Evolutionary conservation across 768 basidiomycete genomes (phyloP).

Genomic region (Suillus lakei): DNA sequence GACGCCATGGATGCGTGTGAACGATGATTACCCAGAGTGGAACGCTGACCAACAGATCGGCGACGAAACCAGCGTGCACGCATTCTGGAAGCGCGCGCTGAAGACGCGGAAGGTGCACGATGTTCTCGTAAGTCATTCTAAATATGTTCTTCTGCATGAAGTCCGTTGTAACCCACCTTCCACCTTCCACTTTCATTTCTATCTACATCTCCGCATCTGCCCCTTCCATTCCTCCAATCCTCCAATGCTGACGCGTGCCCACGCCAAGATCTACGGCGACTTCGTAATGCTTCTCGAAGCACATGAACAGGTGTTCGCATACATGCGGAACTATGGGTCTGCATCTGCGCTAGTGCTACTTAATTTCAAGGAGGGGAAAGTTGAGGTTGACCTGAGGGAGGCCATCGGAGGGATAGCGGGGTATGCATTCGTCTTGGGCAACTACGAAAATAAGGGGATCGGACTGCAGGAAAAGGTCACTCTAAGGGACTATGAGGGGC

Average conservation of each 20-base stretch:
- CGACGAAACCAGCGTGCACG: constrained; percentile 54
- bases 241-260: not conserved
- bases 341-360: constrained; percentile 46
- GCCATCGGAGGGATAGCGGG: constrained; percentile 12
- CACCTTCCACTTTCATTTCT: not conserved
- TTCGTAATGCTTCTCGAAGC: constrained; percentile 53
- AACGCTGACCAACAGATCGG: constrained; percentile 55
- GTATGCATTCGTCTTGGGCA: constrained; percentile 28
- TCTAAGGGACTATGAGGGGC: constrained; percentile 35
- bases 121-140: not conserved
- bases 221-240: not conserved
- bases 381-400: constrained; percentile 17
- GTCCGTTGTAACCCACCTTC: not conserved
- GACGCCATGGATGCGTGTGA: constrained; percentile 76
- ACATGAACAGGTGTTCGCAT: constrained; percentile 60
- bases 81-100: constrained; percentile 66
- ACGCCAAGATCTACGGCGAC: constrained; percentile 60
- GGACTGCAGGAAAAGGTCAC: constrained; percentile 12
- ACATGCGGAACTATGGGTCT: constrained; percentile 45
- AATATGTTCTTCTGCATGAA: not conserved
- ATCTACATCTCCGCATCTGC: not conserved
- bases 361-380: constrained; percentile 46
- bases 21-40: constrained; percentile 67
- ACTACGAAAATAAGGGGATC: constrained; percentile 21
- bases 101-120: constrained; percentile 48